phyloP scores from a whole-genome alignment of 495 filamentous ascomycete genomes.

The Letharia lupina region DNA sequence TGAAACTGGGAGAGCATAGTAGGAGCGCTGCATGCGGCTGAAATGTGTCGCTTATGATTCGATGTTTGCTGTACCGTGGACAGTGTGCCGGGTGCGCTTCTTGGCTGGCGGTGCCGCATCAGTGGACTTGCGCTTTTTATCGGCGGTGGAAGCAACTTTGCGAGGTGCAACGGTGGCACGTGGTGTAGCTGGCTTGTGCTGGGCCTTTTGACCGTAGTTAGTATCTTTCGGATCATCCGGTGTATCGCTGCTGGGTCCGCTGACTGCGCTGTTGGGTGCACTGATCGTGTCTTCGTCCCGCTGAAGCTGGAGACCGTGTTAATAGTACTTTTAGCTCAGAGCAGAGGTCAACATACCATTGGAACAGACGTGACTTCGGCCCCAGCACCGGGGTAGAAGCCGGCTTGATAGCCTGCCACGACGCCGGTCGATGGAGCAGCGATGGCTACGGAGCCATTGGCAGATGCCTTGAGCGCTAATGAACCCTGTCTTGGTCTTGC shows the following conservation, averaged over 20 bases:
- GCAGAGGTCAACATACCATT: neutral
- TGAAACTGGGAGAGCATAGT: neutral
- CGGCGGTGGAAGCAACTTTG: neutral
- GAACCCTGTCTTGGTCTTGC: neutral
- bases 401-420: neutral
- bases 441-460: neutral
- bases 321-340: neutral
- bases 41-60: neutral
- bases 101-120: neutral
- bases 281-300: neutral
- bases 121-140: conserved; percentile 10
- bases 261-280: neutral
- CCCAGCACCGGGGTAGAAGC: neutral
- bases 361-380: neutral
- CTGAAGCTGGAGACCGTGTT: neutral
- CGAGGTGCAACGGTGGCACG: no score
- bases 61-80: neutral
- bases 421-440: neutral
- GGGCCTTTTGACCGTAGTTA: neutral
- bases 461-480: neutral
- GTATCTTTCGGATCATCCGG: conserved; percentile 11
- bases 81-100: conserved; percentile 1
- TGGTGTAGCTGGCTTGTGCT: neutral
- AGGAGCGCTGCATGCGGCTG: neutral
- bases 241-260: neutral